Base-by-base conservation (phyloP, 768 basidiomycete genomes). In the Amanita pallidorosea region DNA sequence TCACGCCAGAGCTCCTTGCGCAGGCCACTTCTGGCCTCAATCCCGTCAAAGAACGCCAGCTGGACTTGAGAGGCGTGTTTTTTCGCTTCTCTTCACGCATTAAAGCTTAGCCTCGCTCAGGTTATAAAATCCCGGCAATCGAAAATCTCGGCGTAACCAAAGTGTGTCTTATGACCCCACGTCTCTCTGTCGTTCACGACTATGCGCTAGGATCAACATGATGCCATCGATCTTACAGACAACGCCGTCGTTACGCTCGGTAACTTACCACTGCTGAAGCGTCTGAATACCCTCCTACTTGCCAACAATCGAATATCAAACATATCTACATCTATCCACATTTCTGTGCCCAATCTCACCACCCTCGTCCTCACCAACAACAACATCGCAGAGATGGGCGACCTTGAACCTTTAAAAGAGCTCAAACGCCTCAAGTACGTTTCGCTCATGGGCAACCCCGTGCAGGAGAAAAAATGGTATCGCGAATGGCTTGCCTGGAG, bases 111-210 rank as follows among this genome's bases (percentile, higher is more conserved):
- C 38, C 47, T 38, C 53, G 57, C 60, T 58, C 66, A 93, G 90
- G 91, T 52, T 86, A 87, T 71, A 92, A 90, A 79, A 93, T 94
- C 57, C 91, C 92, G 49, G 80, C 87, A 51, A 95, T 95, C 64
- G 92, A 95, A 83, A 95, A 95, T 76, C 76, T 95, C 57, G 92
- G 91, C 74, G 87, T 93, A 56, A 90, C 91, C 65, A 83, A 75
- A 75, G 88, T 83, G 65, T 58, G 79, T 66, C 36, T 52, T 46
- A 56, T 55, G 47, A 55, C 51, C 58, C 55, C 43, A 53, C 46
- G 11, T 44, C 29, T 51, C 47, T 42, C 45, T 52, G 29, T 36
- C 40, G 38, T 36, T 49, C 45, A 60, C 60, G 41, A 61, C 55
- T 38, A 38, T 15, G 36, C 36, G 54, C 25, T 60, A 92, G 87